Base-by-base conservation (phyloP, 768 basidiomycete species). In the Kwoniella europaea region DNA sequence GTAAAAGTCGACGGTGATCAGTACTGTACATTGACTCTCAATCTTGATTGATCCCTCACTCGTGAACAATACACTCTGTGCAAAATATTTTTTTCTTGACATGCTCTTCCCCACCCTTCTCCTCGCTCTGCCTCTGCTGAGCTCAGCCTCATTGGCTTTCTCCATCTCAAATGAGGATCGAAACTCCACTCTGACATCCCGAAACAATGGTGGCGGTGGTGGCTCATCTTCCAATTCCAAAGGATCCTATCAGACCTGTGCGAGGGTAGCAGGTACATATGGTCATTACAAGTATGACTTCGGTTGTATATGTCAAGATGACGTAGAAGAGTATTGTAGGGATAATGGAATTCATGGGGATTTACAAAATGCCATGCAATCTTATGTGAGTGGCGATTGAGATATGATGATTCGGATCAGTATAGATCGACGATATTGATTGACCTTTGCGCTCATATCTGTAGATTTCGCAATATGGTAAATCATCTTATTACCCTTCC, bases 221-320 rank as follows among this genome's bases (percentile, higher is more conserved):
- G 15, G 27, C 27, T 43, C 63, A 4, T 65, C 65, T 13, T 41
- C 22, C 65, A 29, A 59, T 13, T 41, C 22, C 65, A 29, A 59
- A 43, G 65, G 67, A 29, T 59, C 67, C 13, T 43, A 42, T 57
- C 69, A 70, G 24, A 71, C 64, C 18, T 81, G 80, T 67, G 74
- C 70, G 52, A 63, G 64, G 13, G 71, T 79, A 54, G 24, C 71
- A 12, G 80, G 78, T 5, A 52, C 64, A n/a, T 75, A 22, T 24
- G 66, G 54, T 44, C 68, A 60, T 43, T 54, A 60, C 67, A 66
- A 54, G 4, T 81, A 63, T 68, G 63, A 81, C 63, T 78, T 81
- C 65, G 80, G 80, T 53, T 81, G 80, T 77, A 57, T 81, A 18
- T 81, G 80, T 65, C 10, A 55, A 50, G 68, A 71, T 56, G 80